A percentile compares a stretch with the other conserved stretches of the same genome.
phyloP scores from a whole-genome alignment of 768 basidiomycete genomes.

The Termitomyces sp. region DNA sequence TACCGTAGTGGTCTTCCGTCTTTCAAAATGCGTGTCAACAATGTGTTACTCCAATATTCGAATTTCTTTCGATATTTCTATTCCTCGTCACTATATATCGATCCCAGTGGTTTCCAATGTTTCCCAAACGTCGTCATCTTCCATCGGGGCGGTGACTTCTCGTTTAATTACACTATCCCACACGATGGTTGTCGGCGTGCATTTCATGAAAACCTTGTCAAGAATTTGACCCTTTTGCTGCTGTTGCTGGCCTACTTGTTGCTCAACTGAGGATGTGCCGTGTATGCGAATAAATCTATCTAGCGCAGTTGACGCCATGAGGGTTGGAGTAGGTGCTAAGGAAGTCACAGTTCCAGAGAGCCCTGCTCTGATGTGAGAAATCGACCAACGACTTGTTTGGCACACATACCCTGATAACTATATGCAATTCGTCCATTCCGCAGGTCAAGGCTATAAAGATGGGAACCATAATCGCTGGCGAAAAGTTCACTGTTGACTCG shows the following conservation, averaged over 20 bases:
- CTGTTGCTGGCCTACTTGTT: conserved; percentile 40
- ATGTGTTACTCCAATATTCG: too few relatives aligned
- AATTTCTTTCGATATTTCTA: conserved; percentile 18
- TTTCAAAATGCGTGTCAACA: not conserved
- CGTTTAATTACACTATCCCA: conserved; percentile 44
- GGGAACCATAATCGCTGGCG: conserved; percentile 58
- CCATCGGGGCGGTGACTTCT: conserved; percentile 14
- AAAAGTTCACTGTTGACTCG: conserved; percentile 53
- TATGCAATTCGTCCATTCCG: conserved; percentile 62
- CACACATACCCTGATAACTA: conserved; percentile 55
- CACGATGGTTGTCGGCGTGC: conserved; percentile 53
- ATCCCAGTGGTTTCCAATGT: conserved; percentile 51
- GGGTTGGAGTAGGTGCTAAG: conserved; percentile 47
- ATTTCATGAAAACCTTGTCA: conserved; percentile 59
- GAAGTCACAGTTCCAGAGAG: conserved; percentile 68
- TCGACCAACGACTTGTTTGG: not conserved
- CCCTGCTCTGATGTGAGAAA: conserved; percentile 32
- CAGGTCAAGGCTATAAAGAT: conserved; percentile 61
- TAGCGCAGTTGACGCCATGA: conserved; percentile 56
- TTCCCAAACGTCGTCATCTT: conserved; percentile 66
- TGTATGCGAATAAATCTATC: conserved; percentile 74
- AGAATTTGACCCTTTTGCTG: conserved; percentile 56
- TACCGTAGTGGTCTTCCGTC: not conserved
- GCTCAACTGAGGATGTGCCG: conserved; percentile 49
- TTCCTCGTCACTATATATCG: conserved; percentile 22